Conservation (phyloP, 441 rosid genomes). For the Populus tomentosa region DNA sequence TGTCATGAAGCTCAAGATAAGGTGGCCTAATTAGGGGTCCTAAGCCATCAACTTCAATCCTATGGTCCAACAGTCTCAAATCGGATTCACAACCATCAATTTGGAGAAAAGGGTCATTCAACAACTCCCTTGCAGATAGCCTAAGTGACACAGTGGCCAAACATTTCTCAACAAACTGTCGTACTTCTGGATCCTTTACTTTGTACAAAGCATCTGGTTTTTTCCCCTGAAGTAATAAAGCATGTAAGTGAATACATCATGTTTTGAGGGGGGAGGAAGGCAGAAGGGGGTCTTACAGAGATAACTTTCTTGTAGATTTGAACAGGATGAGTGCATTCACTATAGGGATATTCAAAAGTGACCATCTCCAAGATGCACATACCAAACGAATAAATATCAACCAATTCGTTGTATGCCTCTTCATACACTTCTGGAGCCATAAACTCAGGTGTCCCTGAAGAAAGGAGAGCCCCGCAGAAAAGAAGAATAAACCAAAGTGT, state of each 20-base stretch:
- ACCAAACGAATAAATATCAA: conserved; percentile 92
- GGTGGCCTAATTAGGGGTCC: conserved; percentile 56
- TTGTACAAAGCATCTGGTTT: conserved; percentile 83
- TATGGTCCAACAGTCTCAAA: conserved; percentile 41
- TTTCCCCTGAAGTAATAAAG: conserved; percentile 60
- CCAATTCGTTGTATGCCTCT: conserved; percentile 88
- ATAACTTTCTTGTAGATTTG: conserved; percentile 98
- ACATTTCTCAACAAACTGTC: conserved; percentile 77
- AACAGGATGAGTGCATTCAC: conserved; percentile 87
- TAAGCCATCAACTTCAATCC: conserved; percentile 35
- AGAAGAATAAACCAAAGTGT: background rate
- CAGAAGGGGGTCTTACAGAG: conserved; percentile 51
- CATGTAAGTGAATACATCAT: conserved; percentile 11
- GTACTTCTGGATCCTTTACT: conserved; percentile 74
- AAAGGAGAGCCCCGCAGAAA: conserved; percentile 18
- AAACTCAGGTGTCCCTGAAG: conserved; percentile 89
- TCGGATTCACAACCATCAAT: conserved; percentile 51
- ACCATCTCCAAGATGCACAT: conserved; percentile 98
- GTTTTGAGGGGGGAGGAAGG: background rate
- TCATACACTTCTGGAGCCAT: conserved; percentile 99
- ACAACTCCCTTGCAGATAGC: conserved; percentile 80
- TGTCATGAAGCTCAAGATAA: conserved; percentile 32
- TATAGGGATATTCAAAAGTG: conserved; percentile 89
- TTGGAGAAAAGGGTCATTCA: conserved; percentile 73
- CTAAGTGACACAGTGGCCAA: conserved; percentile 74